phyloP scores from a whole-genome alignment of 1,284 basidiomycete genomes.

The Pterula multifida region DNA sequence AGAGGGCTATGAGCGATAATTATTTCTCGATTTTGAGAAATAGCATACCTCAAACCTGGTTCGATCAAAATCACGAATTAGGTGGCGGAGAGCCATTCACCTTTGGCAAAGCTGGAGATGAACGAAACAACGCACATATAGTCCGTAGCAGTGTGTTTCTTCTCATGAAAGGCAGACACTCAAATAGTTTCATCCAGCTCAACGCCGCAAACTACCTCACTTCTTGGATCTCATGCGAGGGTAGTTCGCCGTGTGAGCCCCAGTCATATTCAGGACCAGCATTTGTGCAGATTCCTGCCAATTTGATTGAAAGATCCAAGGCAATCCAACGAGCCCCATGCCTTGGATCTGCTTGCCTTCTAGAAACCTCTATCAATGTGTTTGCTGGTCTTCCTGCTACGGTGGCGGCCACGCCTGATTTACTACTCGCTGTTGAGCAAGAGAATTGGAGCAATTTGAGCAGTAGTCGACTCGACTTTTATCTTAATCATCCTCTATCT shows the following conservation, averaged over 20 bases:
- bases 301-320: constrained; percentile 2
- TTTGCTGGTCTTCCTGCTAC: constrained; percentile 23
- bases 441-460: constrained; percentile 23
- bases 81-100: constrained; percentile 53
- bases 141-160: constrained; percentile 25
- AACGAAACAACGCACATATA: constrained; percentile 45
- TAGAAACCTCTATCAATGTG: constrained; percentile 41
- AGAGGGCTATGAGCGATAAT: constrained; percentile 59
- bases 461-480: constrained; percentile 21
- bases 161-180: constrained; percentile 1
- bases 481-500: constrained; percentile 35
- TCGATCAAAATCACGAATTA: constrained; percentile 48
- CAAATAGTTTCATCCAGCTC: constrained; percentile 16
- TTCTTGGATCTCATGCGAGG: constrained; percentile 13
- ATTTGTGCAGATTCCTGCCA: not conserved
- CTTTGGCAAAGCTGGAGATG: constrained; percentile 41
- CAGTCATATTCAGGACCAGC: not conserved
- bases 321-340: constrained; percentile 30
- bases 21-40: constrained; percentile 54
- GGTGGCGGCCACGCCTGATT: constrained; percentile 16
- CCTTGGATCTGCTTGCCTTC: constrained; percentile 29
- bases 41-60: constrained; percentile 37
- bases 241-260: not conserved
- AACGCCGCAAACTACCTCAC: constrained; percentile 30
- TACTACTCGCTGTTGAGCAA: constrained; percentile 30